Base-by-base conservation (phyloP, 305 asterid species). In the Fraxinus dipetala region DNA sequence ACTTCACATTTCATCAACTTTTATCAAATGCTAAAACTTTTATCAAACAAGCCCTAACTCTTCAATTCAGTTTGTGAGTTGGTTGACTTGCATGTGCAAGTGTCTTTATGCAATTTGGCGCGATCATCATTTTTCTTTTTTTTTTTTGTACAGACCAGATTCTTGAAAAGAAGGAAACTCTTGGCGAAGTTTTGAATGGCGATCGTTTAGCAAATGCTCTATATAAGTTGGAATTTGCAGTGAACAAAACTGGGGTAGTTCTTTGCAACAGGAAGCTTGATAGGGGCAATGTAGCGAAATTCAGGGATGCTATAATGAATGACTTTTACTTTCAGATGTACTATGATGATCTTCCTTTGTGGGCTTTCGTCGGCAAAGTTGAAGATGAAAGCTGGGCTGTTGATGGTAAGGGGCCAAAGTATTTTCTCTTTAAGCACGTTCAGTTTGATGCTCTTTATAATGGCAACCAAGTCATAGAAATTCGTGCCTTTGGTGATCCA, bases 361-460 rank as follows among this genome's bases (percentile, higher is more conserved):
- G 98, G 99, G 98, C 94, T 73, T 94, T 91, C 89, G 79, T 96
- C 24, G 98, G 99, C 80, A 96, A 94, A 90, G 90, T 91, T 84
- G 98, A 96, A 90, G 88, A 90, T 18, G 92, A 63, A 86, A 87
- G 79, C 73, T 88, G 88, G 90, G 83, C 85, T 75, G 69, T 61
- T 38, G 90, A 84, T 8, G 82, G 86, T 59, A 89, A 83, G 85
- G 90, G 90, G 69, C 90, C 88, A 67, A 90, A 87, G 81, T 88
- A 86, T 86, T 91, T 89, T 72, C 88, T 96, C 69, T 94, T 96
- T 82, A 90, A 88, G 56, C 94, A 92, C 80, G 87, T 92, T 78
- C 93, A 88, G 80, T 96, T 96, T 80, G 88, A 91, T 87, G 95
- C 86, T 87, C 90, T 90, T 63, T 90, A 96, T 89, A 92, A 85